Evolutionary conservation across 257 asterid species (phyloP).

Genomic region (Solanum lycopersicoides): DNA sequence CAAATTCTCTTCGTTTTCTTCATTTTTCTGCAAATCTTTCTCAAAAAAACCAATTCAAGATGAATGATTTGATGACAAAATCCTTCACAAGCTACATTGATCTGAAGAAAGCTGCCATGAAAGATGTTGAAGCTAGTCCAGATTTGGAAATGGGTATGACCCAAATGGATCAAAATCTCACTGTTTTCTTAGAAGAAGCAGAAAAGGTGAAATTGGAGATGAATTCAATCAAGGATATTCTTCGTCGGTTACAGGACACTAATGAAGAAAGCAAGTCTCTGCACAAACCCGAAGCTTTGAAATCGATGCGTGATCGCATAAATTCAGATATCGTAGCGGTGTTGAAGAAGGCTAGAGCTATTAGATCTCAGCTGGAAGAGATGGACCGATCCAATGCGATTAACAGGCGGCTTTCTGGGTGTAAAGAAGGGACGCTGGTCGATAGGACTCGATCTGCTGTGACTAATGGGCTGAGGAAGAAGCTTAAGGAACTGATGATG

Average conservation of each 20-base stretch:
- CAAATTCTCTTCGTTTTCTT: neutral
- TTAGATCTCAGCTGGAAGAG: constrained; percentile 53
- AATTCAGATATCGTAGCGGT: constrained; percentile 49
- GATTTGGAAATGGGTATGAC: constrained; percentile 63
- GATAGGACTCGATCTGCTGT: constrained; percentile 72
- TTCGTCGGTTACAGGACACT: constrained; percentile 41
- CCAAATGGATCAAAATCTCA: constrained; percentile 51
- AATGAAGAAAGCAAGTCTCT: constrained; percentile 52
- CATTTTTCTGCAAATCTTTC: neutral
- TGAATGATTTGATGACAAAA: constrained; percentile 92
- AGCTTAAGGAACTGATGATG: constrained; percentile 91
- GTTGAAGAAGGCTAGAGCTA: constrained; percentile 54
- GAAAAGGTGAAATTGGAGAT: constrained; percentile 61
- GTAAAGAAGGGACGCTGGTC: constrained; percentile 62
- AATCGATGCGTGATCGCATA: constrained; percentile 34
- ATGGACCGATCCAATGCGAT: constrained; percentile 69
- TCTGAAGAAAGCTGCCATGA: constrained; percentile 79
- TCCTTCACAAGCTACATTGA: constrained; percentile 92
- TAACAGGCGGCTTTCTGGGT: constrained; percentile 62
- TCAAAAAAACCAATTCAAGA: constrained; percentile 7
- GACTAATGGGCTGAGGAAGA: constrained; percentile 86
- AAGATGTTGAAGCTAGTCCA: constrained; percentile 40
- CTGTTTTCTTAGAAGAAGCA: constrained; percentile 65
- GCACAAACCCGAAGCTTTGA: constrained; percentile 80
- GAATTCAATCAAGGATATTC: constrained; percentile 53